Conservation (phyloP, 2,329 filamentous ascomycete species). For the Trichoderma endophyticum region DNA sequence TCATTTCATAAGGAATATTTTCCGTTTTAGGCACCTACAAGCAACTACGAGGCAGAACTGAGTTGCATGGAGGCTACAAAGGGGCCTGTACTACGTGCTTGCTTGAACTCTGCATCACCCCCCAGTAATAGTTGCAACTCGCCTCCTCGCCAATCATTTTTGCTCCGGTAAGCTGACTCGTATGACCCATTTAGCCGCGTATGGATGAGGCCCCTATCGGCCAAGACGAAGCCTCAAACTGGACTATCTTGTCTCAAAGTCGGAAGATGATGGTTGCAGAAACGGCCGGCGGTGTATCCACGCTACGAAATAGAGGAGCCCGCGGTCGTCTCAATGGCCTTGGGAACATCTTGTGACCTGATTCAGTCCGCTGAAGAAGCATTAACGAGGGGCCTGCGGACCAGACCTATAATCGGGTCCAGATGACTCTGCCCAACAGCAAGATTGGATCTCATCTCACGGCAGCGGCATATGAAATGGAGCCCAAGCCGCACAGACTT, state of each 20-base stretch:
- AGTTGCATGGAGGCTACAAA: neutral
- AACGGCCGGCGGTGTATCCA: neutral
- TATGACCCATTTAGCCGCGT: neutral
- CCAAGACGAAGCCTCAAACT: neutral
- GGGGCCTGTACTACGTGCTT: neutral
- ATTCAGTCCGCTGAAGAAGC: neutral
- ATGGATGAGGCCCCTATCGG: neutral
- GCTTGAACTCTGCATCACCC: neutral
- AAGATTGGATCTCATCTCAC: neutral
- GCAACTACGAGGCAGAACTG: neutral
- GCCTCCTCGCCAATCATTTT: neutral
- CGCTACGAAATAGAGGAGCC: neutral
- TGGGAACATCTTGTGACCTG: no score
- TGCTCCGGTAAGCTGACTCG: neutral
- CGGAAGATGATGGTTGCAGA: neutral
- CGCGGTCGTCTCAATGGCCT: neutral
- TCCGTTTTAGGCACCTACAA: neutral
- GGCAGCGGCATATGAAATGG: neutral
- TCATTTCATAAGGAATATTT: neutral
- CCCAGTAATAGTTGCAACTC: neutral
- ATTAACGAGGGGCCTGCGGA: neutral
- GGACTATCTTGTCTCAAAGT: neutral
- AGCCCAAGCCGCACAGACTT: neutral
- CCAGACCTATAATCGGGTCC: neutral
- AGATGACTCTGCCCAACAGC: neutral